Base-by-base conservation (phyloP, 2,329 filamentous ascomycete genomes). In the Remersonia thermophila region DNA sequence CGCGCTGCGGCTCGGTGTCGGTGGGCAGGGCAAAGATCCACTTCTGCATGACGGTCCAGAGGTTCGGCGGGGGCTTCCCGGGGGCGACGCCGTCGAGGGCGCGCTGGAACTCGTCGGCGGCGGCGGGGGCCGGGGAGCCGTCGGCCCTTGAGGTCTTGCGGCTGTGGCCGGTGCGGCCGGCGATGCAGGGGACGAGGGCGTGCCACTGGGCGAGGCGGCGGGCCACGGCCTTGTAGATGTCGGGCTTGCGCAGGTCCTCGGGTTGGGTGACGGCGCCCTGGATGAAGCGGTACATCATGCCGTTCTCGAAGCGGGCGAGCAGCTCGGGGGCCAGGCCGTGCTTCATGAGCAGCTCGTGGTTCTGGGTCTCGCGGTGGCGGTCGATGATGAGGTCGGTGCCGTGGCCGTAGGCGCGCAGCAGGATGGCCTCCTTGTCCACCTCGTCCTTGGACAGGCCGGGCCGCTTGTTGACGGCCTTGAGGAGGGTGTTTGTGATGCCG, bases 321-420 rank as follows among this genome's bases (percentile, higher is more conserved):
- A 98, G 70, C 42, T 82, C 69, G 27, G 91, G 91, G 14, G 91
- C 91, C 36, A 98, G 77, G 50, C 78, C 76, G 51, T 86, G 69
- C 48, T 74, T 75, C 62, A 87, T 85, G 44, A 96, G 77, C 39
- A 95, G 71, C 55, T 86, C 86, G 61, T 98, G 91, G 55, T 79
- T 80, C 51, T 77, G 69, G 2, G 69, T 72, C 68, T 74, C 78
- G 69, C 89, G 79, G 64, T 94, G 83, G 48, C 91, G 82, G 63
- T 98, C 91, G 61, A 98, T 98, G 50, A 98, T 72, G 37, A 96
- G 72, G 54, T 93, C 86, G 48, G 91, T 96, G 45, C 87, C 85
- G 57, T 91, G 80, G 50, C 91, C 91, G 60, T 95, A 98, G 43
- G 91, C 91, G 49, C 91, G 77, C 52, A 98, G 73, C 45, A 98